phyloP scores from a whole-genome alignment of 179 eudicot genomes.

The Camellia oleifera region DNA sequence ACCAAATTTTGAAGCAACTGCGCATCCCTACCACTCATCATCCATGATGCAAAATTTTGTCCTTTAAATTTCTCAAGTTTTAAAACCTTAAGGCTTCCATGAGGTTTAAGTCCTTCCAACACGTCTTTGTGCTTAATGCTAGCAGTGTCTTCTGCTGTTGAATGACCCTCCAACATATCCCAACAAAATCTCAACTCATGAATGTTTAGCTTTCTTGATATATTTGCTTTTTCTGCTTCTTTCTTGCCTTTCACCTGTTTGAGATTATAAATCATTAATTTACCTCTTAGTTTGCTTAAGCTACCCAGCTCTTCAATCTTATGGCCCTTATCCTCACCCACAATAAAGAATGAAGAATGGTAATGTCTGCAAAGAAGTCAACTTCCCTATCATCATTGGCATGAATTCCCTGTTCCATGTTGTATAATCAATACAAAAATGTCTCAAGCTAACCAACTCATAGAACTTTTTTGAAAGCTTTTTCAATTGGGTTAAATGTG shows the following conservation, averaged over 20 bases:
- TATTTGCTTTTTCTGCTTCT: slow-evolving; percentile 8
- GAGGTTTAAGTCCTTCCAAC: not conserved
- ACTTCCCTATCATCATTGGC: slow-evolving; percentile 24
- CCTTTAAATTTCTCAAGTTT: too few species aligned
- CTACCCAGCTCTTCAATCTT: slow-evolving; percentile 17
- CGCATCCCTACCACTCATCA: too few species aligned
- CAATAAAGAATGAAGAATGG: slow-evolving; percentile 21
- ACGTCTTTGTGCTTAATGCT: not conserved
- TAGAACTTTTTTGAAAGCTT: slow-evolving; percentile 12
- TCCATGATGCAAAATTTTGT: too few species aligned
- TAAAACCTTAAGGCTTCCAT: too few species aligned
- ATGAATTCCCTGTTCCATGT: not conserved
- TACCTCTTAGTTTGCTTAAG: slow-evolving; percentile 16
- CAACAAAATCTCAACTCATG: not conserved
- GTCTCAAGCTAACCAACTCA: slow-evolving; percentile 23
- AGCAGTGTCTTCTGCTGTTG: not conserved
- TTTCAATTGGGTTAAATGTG: not conserved
- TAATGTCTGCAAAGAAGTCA: slow-evolving; percentile 25
- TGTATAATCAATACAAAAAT: slow-evolving; percentile 11
- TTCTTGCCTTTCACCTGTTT: slow-evolving; percentile 12
- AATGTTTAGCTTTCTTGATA: slow-evolving; percentile 11
- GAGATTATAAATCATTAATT: slow-evolving; percentile 11
- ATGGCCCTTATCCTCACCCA: slow-evolving; percentile 20
- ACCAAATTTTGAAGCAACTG: too few species aligned
- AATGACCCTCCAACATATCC: not conserved